phyloP scores from a whole-genome alignment of 2,329 filamentous ascomycete species.

The Cercospora janseana region DNA sequence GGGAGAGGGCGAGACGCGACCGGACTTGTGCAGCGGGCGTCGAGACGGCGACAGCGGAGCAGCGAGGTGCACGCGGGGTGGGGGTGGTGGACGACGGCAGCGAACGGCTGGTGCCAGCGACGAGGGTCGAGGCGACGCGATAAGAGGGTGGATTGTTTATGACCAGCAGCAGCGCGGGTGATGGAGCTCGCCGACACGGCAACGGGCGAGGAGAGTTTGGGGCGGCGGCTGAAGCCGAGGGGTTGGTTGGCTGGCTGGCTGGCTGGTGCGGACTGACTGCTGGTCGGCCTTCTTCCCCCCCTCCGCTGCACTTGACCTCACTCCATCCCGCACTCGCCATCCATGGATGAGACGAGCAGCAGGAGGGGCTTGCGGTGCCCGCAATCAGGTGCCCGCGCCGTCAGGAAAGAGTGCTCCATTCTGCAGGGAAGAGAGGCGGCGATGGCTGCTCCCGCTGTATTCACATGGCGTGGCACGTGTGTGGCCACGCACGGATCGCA shows the following conservation, averaged over 20 bases:
- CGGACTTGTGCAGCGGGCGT: constrained; percentile 6
- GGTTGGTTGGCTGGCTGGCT: too few species aligned
- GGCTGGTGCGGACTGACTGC: too few species aligned
- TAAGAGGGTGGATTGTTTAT: constrained; percentile 11
- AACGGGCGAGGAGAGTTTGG: constrained; percentile 11
- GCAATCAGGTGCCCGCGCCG: too few species aligned
- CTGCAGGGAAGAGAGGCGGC: background rate
- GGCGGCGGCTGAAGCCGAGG: too few species aligned
- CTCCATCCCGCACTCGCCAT: background rate
- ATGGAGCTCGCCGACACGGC: constrained; percentile 13
- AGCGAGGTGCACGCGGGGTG: background rate
- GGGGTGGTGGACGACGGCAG: background rate
- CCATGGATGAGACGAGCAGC: too few species aligned
- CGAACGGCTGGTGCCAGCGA: background rate
- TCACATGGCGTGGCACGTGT: constrained; percentile 1
- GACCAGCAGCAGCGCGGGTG: background rate
- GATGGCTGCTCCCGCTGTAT: too few species aligned
- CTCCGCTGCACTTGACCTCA: background rate
- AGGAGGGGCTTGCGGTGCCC: too few species aligned
- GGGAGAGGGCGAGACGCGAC: constrained; percentile 12
- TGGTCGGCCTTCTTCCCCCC: too few species aligned
- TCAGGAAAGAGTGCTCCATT: too few species aligned
- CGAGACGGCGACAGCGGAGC: background rate
- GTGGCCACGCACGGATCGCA: background rate
- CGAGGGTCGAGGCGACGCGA: background rate